Base-by-base conservation (phyloP, 2,329 filamentous ascomycete genomes). In the Penicillium janthinellum region DNA sequence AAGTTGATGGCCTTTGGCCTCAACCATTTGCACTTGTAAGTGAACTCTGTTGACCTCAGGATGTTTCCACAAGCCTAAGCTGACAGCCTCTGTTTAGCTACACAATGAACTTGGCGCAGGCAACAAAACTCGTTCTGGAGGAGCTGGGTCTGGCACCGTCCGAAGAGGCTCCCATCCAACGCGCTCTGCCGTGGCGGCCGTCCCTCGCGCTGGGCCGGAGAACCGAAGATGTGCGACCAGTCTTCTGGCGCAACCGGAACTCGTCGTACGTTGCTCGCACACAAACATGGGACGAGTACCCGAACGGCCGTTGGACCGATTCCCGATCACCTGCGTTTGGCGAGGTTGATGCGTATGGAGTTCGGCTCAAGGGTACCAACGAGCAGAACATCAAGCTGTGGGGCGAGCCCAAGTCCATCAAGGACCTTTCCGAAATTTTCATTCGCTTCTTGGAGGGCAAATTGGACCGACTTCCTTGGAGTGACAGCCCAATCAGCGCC, bases 211-310 rank as follows among this genome's bases (percentile, higher is more conserved):
- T 96, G 64, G 91, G 92, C 55, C 88, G 95, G 50, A 86, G 94
- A 70, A 91, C 91, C 50, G 95, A 99, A 79, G 96, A 97, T 72
- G 95, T 99, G 45, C 91, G 95, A 55, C 95, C 95, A 37, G 96
- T 99, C 67, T 99, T 99, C 84, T 99, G 95, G 95, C 89, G 94
- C 69, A 97, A 98, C 79, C 88, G 95, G 59, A 95, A 96, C 78
- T 92, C 95, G 73, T 96, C 93, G 4, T 99, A 99, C 71, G 88
- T 99, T 57, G 88, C 92, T 57, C 91, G 95, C 57, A 99, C 95
- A 0, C 93, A 97, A 74, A 94, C 97, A 68, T 99, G 95, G 95
- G 95, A 99, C 71, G 95, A 99, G 76, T 99, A 97, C 70, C 95
- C 95, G 57, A 99, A 99, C 82, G 95, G 95, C 49, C 90, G 95